Conservation (phyloP, 2,329 filamentous ascomycete genomes). For the Trichoderma cornu-damae region DNA sequence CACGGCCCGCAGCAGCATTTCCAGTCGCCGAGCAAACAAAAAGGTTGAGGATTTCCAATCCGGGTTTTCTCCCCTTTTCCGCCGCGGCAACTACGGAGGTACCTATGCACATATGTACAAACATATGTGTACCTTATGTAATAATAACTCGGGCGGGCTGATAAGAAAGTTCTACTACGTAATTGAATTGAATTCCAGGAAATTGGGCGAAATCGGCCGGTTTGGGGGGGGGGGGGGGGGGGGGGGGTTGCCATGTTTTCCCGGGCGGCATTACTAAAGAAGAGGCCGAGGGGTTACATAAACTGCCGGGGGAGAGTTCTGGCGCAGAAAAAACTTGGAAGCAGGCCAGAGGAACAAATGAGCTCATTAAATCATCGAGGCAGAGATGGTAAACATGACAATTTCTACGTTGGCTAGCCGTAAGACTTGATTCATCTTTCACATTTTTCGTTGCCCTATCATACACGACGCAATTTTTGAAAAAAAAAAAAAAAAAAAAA, state of each 20-base stretch:
- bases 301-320: too few relatives aligned
- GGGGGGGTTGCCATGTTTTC: too few relatives aligned
- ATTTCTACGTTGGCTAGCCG: background rate
- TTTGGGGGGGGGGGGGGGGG: too few relatives aligned
- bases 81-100: too few relatives aligned
- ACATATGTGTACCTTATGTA: too few relatives aligned
- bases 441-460: background rate
- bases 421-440: background rate
- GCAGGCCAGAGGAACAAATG: background rate
- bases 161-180: too few relatives aligned
- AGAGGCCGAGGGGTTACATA: too few relatives aligned
- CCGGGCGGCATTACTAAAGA: too few relatives aligned
- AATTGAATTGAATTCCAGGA: too few relatives aligned
- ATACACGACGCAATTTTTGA: background rate
- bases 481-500: background rate
- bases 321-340: background rate
- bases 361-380: too few relatives aligned
- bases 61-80: background rate
- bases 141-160: too few relatives aligned
- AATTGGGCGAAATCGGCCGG: too few relatives aligned
- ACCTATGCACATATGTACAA: background rate
- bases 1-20: background rate
- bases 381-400: background rate
- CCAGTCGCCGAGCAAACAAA: conserved; percentile 28
- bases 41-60: conserved; percentile 34